Conservation (phyloP, 2,329 filamentous ascomycete species). For the Didymella sp. region DNA sequence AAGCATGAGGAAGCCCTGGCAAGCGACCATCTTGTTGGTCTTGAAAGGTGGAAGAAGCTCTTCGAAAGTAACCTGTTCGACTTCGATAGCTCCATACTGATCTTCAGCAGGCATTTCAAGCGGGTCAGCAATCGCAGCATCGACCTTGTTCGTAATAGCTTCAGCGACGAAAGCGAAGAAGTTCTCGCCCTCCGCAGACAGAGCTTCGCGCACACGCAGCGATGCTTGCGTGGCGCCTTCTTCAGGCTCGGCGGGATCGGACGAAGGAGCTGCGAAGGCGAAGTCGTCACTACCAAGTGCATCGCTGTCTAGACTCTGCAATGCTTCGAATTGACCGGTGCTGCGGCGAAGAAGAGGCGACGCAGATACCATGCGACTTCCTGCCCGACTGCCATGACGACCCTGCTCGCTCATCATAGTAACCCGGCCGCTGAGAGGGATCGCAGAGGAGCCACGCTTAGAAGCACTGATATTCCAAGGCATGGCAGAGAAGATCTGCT, state of each 20-base stretch:
- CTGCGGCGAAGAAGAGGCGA: slow-evolving; percentile 66
- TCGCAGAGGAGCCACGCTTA: slow-evolving; percentile 57
- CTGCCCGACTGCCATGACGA: slow-evolving; percentile 43
- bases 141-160: slow-evolving; percentile 51
- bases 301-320: slow-evolving; percentile 42
- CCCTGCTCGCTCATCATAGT: slow-evolving; percentile 48
- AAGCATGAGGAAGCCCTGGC: slow-evolving; percentile 56
- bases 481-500: slow-evolving; percentile 69
- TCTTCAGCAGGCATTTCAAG: slow-evolving; percentile 24
- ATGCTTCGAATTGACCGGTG: slow-evolving; percentile 42
- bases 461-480: slow-evolving; percentile 71
- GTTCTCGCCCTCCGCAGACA: slow-evolving; percentile 67
- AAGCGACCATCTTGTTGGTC: slow-evolving; percentile 67
- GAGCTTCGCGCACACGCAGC: slow-evolving; percentile 57
- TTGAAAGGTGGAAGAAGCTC: slow-evolving; percentile 67
- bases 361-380: slow-evolving; percentile 63
- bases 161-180: slow-evolving; percentile 67
- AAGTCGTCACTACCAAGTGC: slow-evolving; percentile 31
- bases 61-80: slow-evolving; percentile 67
- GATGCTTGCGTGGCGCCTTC: slow-evolving; percentile 16
- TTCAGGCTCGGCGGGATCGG: slow-evolving; percentile 23
- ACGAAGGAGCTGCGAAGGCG: slow-evolving; percentile 26
- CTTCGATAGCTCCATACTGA: slow-evolving; percentile 39
- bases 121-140: slow-evolving; percentile 14
- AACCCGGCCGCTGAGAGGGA: slow-evolving; percentile 52